Base-by-base conservation (phyloP, 352 stramenopile genomes). In the Nothophytophthora sp. region DNA sequence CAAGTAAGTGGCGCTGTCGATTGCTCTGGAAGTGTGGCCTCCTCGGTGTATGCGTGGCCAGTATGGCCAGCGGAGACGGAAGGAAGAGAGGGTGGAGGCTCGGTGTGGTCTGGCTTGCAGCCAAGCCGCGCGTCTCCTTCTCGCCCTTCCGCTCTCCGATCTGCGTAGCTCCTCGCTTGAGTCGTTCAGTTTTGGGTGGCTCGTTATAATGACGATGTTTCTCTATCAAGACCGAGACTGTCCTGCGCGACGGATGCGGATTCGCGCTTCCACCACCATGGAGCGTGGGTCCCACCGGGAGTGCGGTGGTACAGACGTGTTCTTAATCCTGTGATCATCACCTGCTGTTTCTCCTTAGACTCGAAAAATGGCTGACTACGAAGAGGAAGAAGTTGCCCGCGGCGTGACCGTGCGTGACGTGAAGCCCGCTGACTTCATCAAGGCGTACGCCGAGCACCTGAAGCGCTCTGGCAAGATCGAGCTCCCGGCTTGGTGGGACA, bases 381-480 rank as follows among this genome's bases (percentile, higher is more conserved):
- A 62, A 33, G 61, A 75, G 48, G 76, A 88, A 64, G 72, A 83
- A 75, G 63, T 74, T 63, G 66, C 76, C 52, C 73, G 76, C 68
- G 96, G 95, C 78, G 96, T 99, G 67, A 99, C 94, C 63, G 97
- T 99, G 37, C 92, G 96, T 72, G 97, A 99, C 70, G 95, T 99
- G 49, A 88, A 92, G 70, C 76, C 97, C 48, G 87, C 90, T 68
- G 90, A 97, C 55, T 99, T 99, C 80, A 99, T 99, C 75, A 91
- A 97, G 78, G 91, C 95, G 44, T 99, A 99, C 77, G 97, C 97
- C 28, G 94, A 99, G 79, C 96, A 99, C 78, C 85, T 99, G 55
- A 99, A 99, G 86, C 98, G 98, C 69, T 98, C 94, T 35, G 96
- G 97, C 67, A 98, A 99, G 79, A 98, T 99, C 66, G 95, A 99